Conservation (phyloP, 352 stramenopile species). For the Globisporangium canariense region DNA sequence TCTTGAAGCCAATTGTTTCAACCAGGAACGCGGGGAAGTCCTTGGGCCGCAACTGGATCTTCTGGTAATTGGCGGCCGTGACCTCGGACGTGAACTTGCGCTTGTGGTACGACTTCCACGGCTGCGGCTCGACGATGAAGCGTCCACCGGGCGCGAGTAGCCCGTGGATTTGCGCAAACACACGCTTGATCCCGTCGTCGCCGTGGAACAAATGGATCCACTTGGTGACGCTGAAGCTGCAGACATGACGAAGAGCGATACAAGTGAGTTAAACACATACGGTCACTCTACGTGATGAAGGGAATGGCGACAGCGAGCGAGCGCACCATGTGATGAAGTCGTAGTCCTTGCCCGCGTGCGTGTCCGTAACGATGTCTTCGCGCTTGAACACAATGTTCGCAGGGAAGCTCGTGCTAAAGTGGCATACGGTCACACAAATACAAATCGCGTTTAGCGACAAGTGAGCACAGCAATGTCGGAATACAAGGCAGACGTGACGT, state of each 20-base stretch:
- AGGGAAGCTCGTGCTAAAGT: slow-evolving; percentile 40
- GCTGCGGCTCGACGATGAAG: slow-evolving; percentile 84
- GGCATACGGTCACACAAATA: neutral
- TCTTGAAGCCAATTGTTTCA: slow-evolving; percentile 58
- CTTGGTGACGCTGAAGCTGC: slow-evolving; percentile 87
- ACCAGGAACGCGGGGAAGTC: slow-evolving; percentile 63
- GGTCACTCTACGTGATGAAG: neutral
- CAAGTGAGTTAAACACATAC: neutral
- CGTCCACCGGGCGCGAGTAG: slow-evolving; percentile 62
- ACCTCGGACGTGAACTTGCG: slow-evolving; percentile 81
- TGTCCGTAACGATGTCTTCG: slow-evolving; percentile 59
- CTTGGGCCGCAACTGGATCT: slow-evolving; percentile 71
- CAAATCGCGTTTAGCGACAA: neutral
- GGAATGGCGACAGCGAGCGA: neutral
- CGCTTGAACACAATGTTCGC: slow-evolving; percentile 82
- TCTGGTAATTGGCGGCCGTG: slow-evolving; percentile 64
- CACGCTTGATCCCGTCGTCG: slow-evolving; percentile 72
- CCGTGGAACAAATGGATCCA: slow-evolving; percentile 90
- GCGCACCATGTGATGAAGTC: slow-evolving; percentile 79
- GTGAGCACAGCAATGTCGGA: neutral
- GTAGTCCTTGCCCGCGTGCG: slow-evolving; percentile 61
- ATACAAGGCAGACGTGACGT: slow-evolving; percentile 23
- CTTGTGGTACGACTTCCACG: slow-evolving; percentile 88
- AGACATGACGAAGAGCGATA: neutral
- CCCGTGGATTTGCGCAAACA: slow-evolving; percentile 68